Evolutionary conservation across 2,329 filamentous ascomycete genomes (phyloP).

Genomic region (Sclerotinia nivalis): DNA sequence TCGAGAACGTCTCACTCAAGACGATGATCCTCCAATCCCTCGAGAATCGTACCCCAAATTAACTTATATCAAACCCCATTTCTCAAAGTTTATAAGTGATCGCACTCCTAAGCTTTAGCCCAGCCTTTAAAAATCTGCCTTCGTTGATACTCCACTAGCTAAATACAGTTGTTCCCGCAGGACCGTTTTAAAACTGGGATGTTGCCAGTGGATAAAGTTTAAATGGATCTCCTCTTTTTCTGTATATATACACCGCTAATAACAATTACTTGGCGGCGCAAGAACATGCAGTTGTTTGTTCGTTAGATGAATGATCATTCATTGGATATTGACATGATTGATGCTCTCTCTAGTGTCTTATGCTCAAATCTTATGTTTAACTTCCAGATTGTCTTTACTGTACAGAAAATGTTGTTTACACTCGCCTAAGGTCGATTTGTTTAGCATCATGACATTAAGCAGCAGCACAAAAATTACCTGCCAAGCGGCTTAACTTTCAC

Average conservation of each 20-base stretch:
- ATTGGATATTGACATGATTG: not conserved
- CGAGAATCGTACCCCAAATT: not conserved
- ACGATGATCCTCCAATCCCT: slow-evolving; percentile 4
- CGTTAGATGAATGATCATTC: not conserved
- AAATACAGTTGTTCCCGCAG: not conserved
- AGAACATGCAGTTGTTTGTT: not conserved
- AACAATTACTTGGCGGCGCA: not conserved
- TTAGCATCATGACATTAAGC: not conserved
- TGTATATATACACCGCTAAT: not conserved
- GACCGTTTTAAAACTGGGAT: not conserved
- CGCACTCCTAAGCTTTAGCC: not conserved
- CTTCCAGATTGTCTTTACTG: not conserved
- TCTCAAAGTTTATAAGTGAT: slow-evolving; percentile 6
- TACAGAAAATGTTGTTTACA: not conserved
- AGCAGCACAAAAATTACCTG: not conserved
- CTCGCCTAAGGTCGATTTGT: not conserved
- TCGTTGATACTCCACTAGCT: not conserved
- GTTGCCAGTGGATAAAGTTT: not conserved
- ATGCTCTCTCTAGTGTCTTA: not conserved
- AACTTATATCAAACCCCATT: not conserved
- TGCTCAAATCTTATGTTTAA: no score
- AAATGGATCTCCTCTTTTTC: not conserved
- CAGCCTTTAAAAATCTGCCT: not conserved
- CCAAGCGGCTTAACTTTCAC: not conserved
- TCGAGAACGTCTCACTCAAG: not conserved